Base-by-base conservation (phyloP, 176 grass and related monocot species). In the Chloris gayana region DNA sequence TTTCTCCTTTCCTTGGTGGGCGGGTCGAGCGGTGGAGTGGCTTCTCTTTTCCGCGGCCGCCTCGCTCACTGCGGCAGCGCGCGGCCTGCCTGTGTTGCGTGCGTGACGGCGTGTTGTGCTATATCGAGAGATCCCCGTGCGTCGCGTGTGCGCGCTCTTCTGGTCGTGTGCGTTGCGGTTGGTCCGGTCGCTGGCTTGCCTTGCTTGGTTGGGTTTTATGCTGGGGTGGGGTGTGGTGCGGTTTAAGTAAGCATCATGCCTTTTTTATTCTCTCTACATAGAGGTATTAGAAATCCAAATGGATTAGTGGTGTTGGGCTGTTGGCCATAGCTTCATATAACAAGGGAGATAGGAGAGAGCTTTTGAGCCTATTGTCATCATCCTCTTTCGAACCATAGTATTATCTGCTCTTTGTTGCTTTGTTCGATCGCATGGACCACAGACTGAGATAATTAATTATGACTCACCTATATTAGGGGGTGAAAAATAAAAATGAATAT, bases 241-340 rank as follows among this genome's bases (percentile, higher is more conserved):
- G 80, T 82, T 73, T 73, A 83, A 79, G 86, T 50, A 60, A 67
- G 74, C 80, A 60, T 83, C 32, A 67, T 78, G 69, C 4, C 27
- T 56, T 53, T 39, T 64, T 38, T 54, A 29, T 29, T 14, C 25
- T 29, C n/a, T 58, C 19, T 22, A 25, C 12, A 29, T 60, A 60
- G 4, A 14, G 25, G 25, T 60, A 25, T 61, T 61, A 29, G 11
- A 61, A 61, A 61, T 14, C 4, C 25, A 29, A 61, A 6, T 44
- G 34, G 60, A 34, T 54, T 39, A 61, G 46, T 54, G 27, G 31
- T 38, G 76, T 37, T 30, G 17, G 9, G 27, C 21, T 38, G 76
- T 26, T 30, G 17, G 9, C 9, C 56, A 29, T 29, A 46, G 27
- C 39, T 27, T 77, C 30, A 22, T 2, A 39, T 29, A 29, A 61